A percentile compares a stretch with the other conserved stretches of the same genome.
Conservation (phyloP, 148 eudicot genomes). For the Fallopia convolvulus region DNA sequence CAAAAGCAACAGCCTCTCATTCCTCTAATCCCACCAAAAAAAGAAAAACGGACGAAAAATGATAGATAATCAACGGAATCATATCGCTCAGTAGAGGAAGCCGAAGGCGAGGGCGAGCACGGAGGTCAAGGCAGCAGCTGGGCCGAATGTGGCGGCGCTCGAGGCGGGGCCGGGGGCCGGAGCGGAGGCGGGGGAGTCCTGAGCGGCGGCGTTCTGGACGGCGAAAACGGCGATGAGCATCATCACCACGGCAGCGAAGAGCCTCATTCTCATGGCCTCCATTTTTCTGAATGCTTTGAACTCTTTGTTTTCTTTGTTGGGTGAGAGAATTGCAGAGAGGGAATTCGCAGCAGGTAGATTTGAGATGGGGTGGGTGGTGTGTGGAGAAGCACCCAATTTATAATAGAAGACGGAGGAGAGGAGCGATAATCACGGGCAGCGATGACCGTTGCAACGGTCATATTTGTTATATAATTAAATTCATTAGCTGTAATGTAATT, state of each 20-base stretch:
- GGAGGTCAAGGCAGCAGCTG: background rate
- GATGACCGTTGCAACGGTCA: slow-evolving; percentile 8
- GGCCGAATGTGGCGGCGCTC: background rate
- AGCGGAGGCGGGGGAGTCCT: slow-evolving; percentile 16
- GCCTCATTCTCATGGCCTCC: slow-evolving; percentile 34
- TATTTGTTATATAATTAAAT: background rate
- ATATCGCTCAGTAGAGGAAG: background rate
- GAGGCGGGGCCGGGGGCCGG: slow-evolving; percentile 4
- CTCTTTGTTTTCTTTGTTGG: background rate
- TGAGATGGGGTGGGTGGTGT: background rate
- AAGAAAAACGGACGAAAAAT: background rate
- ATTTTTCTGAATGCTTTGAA: slow-evolving; percentile 6
- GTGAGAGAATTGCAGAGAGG: background rate
- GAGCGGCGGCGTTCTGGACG: slow-evolving; percentile 28
- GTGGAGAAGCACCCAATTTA: background rate
- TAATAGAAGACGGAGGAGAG: background rate
- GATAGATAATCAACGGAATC: background rate
- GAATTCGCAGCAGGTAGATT: background rate
- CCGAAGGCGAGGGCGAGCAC: slow-evolving; percentile 5
- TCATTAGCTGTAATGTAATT: background rate
- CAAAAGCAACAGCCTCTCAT: background rate
- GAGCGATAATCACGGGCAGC: slow-evolving; percentile 6
- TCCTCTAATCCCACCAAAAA: background rate
- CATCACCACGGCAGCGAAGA: slow-evolving; percentile 19
- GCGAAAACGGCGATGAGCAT: slow-evolving; percentile 27